Evolutionary conservation across 768 basidiomycete species (phyloP).

Genomic region (Rhizopogon vesiculosus): DNA sequence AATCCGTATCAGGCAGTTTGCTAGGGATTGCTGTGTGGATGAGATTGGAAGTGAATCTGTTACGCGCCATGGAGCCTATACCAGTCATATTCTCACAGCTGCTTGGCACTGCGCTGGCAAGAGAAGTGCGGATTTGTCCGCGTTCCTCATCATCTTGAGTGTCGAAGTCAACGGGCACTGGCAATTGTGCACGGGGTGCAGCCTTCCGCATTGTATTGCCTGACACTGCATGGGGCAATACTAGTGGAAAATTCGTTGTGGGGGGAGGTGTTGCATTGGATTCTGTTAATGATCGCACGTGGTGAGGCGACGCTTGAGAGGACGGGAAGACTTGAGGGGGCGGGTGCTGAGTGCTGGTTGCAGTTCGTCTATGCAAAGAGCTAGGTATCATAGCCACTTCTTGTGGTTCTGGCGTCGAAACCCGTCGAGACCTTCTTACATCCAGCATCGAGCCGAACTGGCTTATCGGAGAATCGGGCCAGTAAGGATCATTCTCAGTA

Average conservation of each 20-base stretch:
- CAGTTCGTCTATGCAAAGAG: conserved; percentile 26
- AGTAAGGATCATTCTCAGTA: conserved; percentile 23
- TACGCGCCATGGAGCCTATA: conserved; percentile 39
- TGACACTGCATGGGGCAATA: conserved; percentile 21
- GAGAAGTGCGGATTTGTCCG: conserved; percentile 33
- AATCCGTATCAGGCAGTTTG: conserved; percentile 6
- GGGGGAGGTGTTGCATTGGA: conserved; percentile 16
- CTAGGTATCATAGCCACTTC: conserved; percentile 20
- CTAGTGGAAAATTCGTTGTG: conserved; percentile 12
- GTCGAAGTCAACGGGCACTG: conserved; percentile 49
- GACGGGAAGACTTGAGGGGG: conserved; percentile 11
- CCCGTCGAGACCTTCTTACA: conserved; percentile 29
- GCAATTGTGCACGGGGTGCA: conserved; percentile 58
- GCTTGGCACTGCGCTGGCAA: conserved; percentile 52
- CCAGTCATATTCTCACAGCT: conserved; percentile 64
- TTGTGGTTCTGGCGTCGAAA: conserved; percentile 25
- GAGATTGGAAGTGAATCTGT: conserved; percentile 19
- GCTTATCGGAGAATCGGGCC: conserved; percentile 31
- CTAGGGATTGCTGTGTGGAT: conserved; percentile 7
- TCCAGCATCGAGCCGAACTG: conserved; percentile 32
- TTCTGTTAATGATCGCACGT: conserved; percentile 32
- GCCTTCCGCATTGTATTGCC: conserved; percentile 53
- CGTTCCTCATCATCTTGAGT: conserved; percentile 29
- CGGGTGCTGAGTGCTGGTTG: conserved; percentile 24
- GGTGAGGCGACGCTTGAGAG: conserved; percentile 15